Percentiles rank a stretch among this genome's conserved stretches.
phyloP scores from a whole-genome alignment of 1,284 basidiomycete genomes.

The Sutorius eximius region DNA sequence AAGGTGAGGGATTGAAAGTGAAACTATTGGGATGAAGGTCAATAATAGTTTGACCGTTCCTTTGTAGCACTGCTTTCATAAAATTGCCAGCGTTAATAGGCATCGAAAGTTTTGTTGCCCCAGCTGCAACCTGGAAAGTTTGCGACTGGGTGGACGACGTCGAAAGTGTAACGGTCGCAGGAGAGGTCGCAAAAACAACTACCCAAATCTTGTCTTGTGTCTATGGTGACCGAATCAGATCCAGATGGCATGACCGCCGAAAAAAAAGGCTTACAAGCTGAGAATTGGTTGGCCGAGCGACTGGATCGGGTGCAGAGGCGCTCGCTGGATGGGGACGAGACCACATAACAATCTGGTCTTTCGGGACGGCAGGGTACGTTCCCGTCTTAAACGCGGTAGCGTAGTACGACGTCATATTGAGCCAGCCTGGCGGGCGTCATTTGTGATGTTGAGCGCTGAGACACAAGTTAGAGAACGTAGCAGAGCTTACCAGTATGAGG shows the following conservation, averaged over 20 bases:
- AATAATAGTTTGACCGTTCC: constrained; percentile 54
- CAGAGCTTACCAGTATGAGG: constrained; percentile 54
- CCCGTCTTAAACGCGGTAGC: constrained; percentile 78
- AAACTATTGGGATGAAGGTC: constrained; percentile 50
- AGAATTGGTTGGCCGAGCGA: constrained; percentile 56
- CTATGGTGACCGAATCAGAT: constrained; percentile 30
- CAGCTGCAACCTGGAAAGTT: constrained; percentile 54
- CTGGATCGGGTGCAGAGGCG: constrained; percentile 53
- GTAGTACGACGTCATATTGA: constrained; percentile 69
- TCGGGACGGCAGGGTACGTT: constrained; percentile 56
- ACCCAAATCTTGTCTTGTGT: constrained; percentile 62
- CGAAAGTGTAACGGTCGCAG: constrained; percentile 52
- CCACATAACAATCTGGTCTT: constrained; percentile 74
- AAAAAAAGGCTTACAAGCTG: constrained; percentile 42
- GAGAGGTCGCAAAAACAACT: constrained; percentile 61
- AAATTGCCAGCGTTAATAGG: constrained; percentile 56
- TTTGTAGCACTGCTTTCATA: constrained; percentile 59
- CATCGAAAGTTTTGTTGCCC: constrained; percentile 66
- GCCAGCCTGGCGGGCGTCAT: constrained; percentile 47
- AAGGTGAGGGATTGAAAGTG: constrained; percentile 51
- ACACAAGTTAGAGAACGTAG: not conserved
- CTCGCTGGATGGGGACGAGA: constrained; percentile 67
- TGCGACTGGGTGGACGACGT: constrained; percentile 45
- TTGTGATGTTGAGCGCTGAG: not conserved
- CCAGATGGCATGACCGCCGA: not conserved